These are phyloP conservation scores for Candida peoriensis DNA, from an alignment of 805 yeast genomes.

Conservation along the genomic window DNA sequence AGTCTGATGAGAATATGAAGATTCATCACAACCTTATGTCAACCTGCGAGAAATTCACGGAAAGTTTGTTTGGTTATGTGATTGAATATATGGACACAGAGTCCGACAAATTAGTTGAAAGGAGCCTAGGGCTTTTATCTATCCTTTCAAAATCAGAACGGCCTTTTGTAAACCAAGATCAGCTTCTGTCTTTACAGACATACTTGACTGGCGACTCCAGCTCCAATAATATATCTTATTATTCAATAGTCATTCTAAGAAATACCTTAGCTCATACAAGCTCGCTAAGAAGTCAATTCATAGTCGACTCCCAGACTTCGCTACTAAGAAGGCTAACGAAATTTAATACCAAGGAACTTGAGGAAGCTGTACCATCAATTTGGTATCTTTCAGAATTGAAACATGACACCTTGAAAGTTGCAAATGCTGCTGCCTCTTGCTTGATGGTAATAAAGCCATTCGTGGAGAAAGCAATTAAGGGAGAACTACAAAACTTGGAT, in stretches of 20 bases:
- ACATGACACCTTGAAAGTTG: constrained; percentile 42
- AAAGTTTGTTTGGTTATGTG: constrained; percentile 30
- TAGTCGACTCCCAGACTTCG: constrained; percentile 43
- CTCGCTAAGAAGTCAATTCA: constrained; percentile 46
- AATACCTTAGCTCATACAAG: constrained; percentile 39
- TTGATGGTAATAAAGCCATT: constrained; percentile 46
- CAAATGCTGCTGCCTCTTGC: constrained; percentile 62
- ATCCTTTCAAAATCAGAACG: constrained; percentile 49
- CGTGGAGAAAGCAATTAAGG: constrained; percentile 26
- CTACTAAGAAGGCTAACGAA: constrained; percentile 56
- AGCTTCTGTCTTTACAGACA: constrained; percentile 60
- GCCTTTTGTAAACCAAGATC: constrained; percentile 57
- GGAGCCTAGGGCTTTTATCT: constrained; percentile 46
- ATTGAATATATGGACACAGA: constrained; percentile 30
- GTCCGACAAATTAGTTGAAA: constrained; percentile 25
- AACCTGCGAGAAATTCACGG: constrained; percentile 28
- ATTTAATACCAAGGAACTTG: constrained; percentile 53
- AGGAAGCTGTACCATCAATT: constrained; percentile 69
- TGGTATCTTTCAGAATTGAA: constrained; percentile 50
- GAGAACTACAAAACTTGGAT: constrained; percentile 30
- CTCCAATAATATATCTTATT: constrained; percentile 37
- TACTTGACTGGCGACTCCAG: constrained; percentile 46
- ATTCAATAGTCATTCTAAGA: constrained; percentile 51
- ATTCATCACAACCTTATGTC: constrained; percentile 14
- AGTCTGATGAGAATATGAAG: constrained; percentile 17